phyloP scores from a whole-genome alignment of 345 rosid species.

The Populus tremula region DNA sequence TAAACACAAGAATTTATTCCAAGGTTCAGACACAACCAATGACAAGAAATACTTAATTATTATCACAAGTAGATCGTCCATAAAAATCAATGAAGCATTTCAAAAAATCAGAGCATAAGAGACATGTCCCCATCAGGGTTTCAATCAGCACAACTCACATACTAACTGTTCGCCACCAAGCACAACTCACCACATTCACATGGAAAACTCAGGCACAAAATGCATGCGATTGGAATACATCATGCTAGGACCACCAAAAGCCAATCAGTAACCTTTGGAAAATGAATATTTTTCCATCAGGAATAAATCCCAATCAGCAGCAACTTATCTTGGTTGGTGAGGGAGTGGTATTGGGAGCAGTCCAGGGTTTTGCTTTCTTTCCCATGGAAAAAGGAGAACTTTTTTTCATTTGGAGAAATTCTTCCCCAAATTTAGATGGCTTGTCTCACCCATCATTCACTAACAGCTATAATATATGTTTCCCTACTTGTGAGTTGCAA shows the following conservation, averaged over 20 bases:
- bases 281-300: constrained; percentile 16
- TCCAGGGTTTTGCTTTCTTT: constrained; percentile 16
- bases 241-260: constrained; percentile 40
- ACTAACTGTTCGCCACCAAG: constrained; percentile 54
- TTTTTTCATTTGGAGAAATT: constrained; percentile 20
- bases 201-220: constrained; percentile 35
- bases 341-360: constrained; percentile 21
- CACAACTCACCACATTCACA: constrained; percentile 47
- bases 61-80: constrained; percentile 27
- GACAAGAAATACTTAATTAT: not conserved
- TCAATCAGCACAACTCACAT: constrained; percentile 47
- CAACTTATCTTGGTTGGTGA: constrained; percentile 40
- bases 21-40: constrained; percentile 36
- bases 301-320: constrained; percentile 44
- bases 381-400: constrained; percentile 12
- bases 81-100: constrained; percentile 34
- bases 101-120: constrained; percentile 33
- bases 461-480: constrained; percentile 1
- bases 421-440: constrained; percentile 24
- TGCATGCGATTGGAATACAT: constrained; percentile 44
- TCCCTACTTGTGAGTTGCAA: constrained; percentile 6
- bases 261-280: constrained; percentile 25
- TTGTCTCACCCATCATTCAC: constrained; percentile 14
- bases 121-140: constrained; percentile 49
- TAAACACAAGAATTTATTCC: constrained; percentile 59